Evolutionary conservation across 116 monocot genomes (phyloP).

Genomic region (Cymodocea nodosa): DNA sequence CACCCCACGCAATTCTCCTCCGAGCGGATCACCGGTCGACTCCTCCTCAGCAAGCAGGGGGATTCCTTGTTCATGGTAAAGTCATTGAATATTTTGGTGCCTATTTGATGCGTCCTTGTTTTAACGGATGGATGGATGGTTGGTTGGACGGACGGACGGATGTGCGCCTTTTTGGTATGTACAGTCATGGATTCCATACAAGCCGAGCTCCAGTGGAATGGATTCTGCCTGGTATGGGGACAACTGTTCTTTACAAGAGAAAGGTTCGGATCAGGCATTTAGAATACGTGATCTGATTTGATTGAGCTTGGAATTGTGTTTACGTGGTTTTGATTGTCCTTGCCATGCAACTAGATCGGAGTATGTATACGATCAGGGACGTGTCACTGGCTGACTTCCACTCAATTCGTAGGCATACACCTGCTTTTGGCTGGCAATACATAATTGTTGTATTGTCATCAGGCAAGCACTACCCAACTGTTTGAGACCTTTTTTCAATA

Average conservation of each 20-base stretch:
- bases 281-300: background rate
- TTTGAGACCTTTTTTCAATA: background rate
- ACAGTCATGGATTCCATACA: background rate
- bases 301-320: background rate
- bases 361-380: slow-evolving; percentile 61
- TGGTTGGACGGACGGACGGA: background rate
- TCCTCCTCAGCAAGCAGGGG: slow-evolving; percentile 47
- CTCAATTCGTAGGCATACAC: slow-evolving; percentile 72
- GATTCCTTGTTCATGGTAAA: slow-evolving; percentile 50
- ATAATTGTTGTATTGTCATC: slow-evolving; percentile 87
- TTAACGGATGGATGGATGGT: background rate
- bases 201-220: background rate
- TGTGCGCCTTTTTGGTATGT: background rate
- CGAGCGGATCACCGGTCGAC: slow-evolving; percentile 62
- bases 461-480: slow-evolving; percentile 21
- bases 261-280: background rate
- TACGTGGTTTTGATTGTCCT: background rate
- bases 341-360: slow-evolving; percentile 37
- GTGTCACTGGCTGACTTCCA: slow-evolving; percentile 55
- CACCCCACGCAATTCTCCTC: slow-evolving; percentile 63
- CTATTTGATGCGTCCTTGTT: background rate
- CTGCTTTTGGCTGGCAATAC: slow-evolving; percentile 80
- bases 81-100: background rate
- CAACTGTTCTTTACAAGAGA: background rate
- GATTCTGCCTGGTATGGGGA: background rate